phyloP scores from a whole-genome alignment of 2,329 filamentous ascomycete genomes.

The Cladophialophora yegresii region DNA sequence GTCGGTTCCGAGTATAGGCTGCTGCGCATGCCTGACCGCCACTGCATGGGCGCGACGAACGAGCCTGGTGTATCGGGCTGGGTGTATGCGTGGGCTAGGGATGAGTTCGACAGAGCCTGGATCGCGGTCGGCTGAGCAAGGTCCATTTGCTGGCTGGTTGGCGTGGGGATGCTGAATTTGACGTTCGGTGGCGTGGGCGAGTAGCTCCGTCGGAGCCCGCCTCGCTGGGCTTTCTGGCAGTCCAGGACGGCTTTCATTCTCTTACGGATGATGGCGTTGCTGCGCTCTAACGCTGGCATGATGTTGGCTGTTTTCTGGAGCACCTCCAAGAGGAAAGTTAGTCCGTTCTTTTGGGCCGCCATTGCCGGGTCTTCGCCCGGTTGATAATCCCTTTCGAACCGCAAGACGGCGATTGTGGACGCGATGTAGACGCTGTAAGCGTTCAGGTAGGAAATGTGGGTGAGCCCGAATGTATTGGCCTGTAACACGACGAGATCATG shows the following conservation, averaged over 20 bases:
- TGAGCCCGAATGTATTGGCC: constrained; percentile 37
- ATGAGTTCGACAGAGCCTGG: constrained; percentile 32
- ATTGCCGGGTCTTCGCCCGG: constrained; percentile 30
- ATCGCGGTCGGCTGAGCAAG: constrained; percentile 33
- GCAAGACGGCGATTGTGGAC: constrained; percentile 37
- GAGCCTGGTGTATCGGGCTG: constrained; percentile 23
- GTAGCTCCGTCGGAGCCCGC: constrained; percentile 16
- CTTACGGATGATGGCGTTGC: constrained; percentile 38
- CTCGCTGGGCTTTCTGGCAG: constrained; percentile 24
- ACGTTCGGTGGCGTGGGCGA: constrained; percentile 26
- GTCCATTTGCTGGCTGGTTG: constrained; percentile 27
- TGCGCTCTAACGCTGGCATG: constrained; percentile 37
- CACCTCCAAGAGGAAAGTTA: constrained; percentile 36
- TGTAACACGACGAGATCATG: constrained; percentile 37
- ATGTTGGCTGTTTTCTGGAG: constrained; percentile 33
- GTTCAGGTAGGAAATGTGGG: constrained; percentile 38
- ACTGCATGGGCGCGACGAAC: constrained; percentile 25
- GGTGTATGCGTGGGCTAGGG: constrained; percentile 25
- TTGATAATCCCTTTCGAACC: constrained; percentile 35
- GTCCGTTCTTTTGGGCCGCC: constrained; percentile 29
- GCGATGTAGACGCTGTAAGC: constrained; percentile 38
- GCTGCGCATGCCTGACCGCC: constrained; percentile 21
- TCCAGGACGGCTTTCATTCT: constrained; percentile 36
- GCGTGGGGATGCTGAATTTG: constrained; percentile 29
- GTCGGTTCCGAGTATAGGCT: constrained; percentile 24